These are phyloP conservation scores for Suhomyces bolitotheri DNA, from an alignment of 1,139 yeast genomes.

Conservation along the genomic window DNA sequence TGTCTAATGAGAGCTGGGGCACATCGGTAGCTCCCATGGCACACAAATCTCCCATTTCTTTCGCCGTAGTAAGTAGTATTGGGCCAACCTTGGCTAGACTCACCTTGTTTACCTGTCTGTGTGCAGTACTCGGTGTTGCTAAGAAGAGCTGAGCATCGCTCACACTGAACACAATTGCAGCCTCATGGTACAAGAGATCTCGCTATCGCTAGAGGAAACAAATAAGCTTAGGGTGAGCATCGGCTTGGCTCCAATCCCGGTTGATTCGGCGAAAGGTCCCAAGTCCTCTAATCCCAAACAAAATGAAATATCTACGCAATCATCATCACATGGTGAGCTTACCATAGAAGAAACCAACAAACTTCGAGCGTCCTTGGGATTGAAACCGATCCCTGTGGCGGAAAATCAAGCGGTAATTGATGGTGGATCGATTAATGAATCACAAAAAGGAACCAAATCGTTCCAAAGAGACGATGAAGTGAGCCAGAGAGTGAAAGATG, in stretches of 20 bases:
- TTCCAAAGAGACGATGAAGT: slow-evolving; percentile 8
- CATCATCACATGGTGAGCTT: slow-evolving; percentile 14
- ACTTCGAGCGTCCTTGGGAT: slow-evolving; percentile 39
- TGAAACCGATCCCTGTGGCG: slow-evolving; percentile 16
- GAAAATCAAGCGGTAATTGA: too few species aligned
- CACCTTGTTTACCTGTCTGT: background rate
- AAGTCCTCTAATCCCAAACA: too few species aligned
- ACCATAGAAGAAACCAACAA: slow-evolving; percentile 40
- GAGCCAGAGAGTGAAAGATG: slow-evolving; percentile 16
- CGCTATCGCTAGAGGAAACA: slow-evolving; percentile 40
- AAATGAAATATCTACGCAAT: background rate
- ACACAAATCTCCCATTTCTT: slow-evolving; percentile 7
- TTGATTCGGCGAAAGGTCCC: background rate
- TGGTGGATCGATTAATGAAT: too few species aligned
- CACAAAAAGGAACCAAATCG: background rate
- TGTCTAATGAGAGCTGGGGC: slow-evolving; percentile 19
- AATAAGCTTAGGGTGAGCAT: slow-evolving; percentile 44
- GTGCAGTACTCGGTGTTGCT: too few species aligned
- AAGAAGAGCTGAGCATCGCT: too few species aligned
- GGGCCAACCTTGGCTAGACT: too few species aligned
- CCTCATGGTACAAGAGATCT: slow-evolving; percentile 23
- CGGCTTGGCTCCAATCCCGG: slow-evolving; percentile 50
- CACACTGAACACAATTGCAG: slow-evolving; percentile 1
- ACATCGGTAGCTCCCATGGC: background rate
- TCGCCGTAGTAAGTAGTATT: too few species aligned